Base-by-base conservation (phyloP, 352 stramenopile genomes). In the Globisporangium solare region DNA sequence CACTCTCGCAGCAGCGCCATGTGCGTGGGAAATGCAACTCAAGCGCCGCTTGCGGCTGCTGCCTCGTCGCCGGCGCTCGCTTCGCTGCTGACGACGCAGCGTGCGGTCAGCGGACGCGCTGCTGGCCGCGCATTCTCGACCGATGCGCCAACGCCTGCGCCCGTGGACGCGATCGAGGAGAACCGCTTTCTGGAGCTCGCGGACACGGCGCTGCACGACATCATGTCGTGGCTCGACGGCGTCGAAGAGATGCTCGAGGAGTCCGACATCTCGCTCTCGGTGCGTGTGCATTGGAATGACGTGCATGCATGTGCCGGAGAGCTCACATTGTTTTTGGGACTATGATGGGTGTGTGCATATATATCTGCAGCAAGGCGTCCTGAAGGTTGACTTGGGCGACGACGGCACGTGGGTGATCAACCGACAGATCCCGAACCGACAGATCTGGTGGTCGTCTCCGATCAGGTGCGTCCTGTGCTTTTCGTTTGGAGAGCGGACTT, bases 361-460 rank as follows among this genome's bases (percentile, higher is more conserved):
- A 20, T 32, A 31, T 47, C 5, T 64, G 56, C 67, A 97, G 89
- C 92, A 98, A 96, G 96, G 96, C 24, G 96, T 99, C 13, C 66
- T 99, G 40, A 98, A 96, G 45, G 90, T 98, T 51, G 85, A 94
- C 46, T 73, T 99, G 22, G 93, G 92, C 43, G 81, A 94, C 22
- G 74, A 96, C 64, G 95, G 96, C 56, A 98, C 92, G 47, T 99
- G 92, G 88, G 96, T 99, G 31, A 83, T 99, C 59, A 99, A 99
- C 74, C 98, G 98, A 64, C 96, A 99, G 70, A 97, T 96, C 40
- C 96, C 96, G 4, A 99, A 99, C 77, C 79, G 86, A 40, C 95
- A 98, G 71, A 93, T 98, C 56, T 98, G 94, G 94, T 98, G 94
- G 95, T 98, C 92, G 7, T 98, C 94, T 56, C 96, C 96, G 3